Evolutionary conservation across 2,329 filamentous ascomycete genomes (phyloP).

Genomic region (Acarospora socialis): DNA sequence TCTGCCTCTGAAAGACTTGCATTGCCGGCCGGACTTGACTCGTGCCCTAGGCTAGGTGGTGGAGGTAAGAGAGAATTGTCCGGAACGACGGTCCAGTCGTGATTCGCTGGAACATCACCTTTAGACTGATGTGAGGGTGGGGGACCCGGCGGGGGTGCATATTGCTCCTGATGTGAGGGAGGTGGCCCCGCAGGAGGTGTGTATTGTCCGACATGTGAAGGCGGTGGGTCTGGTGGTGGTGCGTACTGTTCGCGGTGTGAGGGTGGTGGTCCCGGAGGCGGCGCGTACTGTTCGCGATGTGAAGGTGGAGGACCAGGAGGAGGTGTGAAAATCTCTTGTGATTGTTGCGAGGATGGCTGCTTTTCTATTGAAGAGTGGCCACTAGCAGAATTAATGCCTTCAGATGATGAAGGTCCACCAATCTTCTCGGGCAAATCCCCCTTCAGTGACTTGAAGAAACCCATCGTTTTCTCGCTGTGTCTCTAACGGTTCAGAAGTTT

Average conservation of each 20-base stretch:
- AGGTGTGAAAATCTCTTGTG: slow-evolving; percentile 15
- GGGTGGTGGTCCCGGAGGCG: slow-evolving; percentile 11
- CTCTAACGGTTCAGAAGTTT: too few species aligned
- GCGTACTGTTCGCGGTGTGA: slow-evolving; percentile 9
- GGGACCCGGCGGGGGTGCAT: slow-evolving; percentile 13
- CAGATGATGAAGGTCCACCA: slow-evolving; percentile 17
- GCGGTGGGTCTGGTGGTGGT: slow-evolving; percentile 17
- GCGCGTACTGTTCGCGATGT: slow-evolving; percentile 11
- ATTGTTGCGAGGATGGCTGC: slow-evolving; percentile 19
- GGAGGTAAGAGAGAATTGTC: slow-evolving; percentile 46
- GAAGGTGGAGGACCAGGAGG: slow-evolving; percentile 20
- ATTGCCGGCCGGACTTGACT: slow-evolving; percentile 42
- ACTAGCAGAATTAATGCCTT: too few species aligned
- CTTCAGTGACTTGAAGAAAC: slow-evolving; percentile 12
- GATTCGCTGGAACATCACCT: slow-evolving; percentile 36
- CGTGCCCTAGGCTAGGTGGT: slow-evolving; percentile 40
- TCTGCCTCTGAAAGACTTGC: slow-evolving; percentile 39
- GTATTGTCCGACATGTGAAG: slow-evolving; percentile 8
- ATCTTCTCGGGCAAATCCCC: slow-evolving; percentile 6
- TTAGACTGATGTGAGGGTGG: slow-evolving; percentile 16
- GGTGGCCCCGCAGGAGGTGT: slow-evolving; percentile 14
- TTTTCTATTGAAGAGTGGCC: too few species aligned
- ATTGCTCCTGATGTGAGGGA: slow-evolving; percentile 16
- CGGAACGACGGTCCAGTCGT: slow-evolving; percentile 48
- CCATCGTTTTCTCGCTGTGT: slow-evolving; percentile 8